phyloP scores from a whole-genome alignment of 2,329 filamentous ascomycete species.

The Aspergillus neotritici region DNA sequence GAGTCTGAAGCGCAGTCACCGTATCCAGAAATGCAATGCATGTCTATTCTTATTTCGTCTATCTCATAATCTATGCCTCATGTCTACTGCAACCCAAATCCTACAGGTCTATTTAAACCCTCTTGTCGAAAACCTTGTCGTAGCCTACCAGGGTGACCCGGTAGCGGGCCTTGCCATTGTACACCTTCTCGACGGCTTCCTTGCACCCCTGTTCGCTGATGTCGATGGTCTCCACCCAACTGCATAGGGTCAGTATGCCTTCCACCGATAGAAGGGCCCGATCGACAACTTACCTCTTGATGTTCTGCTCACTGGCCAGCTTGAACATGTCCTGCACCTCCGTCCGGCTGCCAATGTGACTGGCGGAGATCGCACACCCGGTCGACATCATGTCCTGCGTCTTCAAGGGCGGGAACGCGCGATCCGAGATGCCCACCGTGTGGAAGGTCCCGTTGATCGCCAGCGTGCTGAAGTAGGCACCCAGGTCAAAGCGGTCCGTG shows the following conservation, averaged over 20 bases:
- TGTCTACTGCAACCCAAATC: no score
- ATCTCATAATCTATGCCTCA: no score
- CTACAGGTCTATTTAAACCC: no score
- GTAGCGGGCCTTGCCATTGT: constrained; percentile 66
- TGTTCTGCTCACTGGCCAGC: constrained; percentile 62
- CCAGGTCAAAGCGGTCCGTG: constrained; percentile 60
- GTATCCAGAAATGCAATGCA: no score
- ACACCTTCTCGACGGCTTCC: constrained; percentile 63
- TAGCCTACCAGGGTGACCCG: constrained; percentile 60
- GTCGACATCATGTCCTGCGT: constrained; percentile 71
- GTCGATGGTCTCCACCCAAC: constrained; percentile 63
- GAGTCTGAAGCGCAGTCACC: no score
- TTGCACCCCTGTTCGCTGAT: constrained; percentile 66
- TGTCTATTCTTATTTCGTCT: no score
- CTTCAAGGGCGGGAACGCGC: constrained; percentile 63
- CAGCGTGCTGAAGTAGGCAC: constrained; percentile 67
- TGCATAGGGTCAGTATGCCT: no score
- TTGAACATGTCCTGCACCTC: constrained; percentile 69
- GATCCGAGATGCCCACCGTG: constrained; percentile 72
- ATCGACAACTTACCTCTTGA: constrained; percentile 45
- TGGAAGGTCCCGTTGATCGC: constrained; percentile 79
- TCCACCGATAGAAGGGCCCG: no score
- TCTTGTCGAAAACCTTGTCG: constrained; percentile 29
- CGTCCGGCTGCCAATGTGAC: constrained; percentile 63
- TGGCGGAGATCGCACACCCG: constrained; percentile 64